Base-by-base conservation (phyloP, 176 grass and related monocot genomes). In the Oryza meyeriana region DNA sequence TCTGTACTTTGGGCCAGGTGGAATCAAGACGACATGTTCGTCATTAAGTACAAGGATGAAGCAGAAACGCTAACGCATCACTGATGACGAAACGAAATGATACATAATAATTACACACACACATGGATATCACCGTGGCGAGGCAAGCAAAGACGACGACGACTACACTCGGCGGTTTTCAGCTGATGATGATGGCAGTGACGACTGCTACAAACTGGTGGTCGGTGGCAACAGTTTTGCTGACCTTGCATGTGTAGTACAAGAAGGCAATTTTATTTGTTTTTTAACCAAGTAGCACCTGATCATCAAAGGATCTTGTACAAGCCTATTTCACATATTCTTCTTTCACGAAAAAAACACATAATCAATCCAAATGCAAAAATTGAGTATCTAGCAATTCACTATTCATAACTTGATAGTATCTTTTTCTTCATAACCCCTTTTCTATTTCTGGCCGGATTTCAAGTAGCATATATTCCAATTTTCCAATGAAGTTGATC, bases 131-230 rank as follows among this genome's bases (percentile, higher is more conserved):
- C 50, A 55, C 50, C 50, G 50, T 9, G 50, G 50, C 20, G n/a
- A n/a, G 20, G 20, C 50, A 20, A 55, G 45, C 66, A 11, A 9
- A 9, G 31, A 28, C 14, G 28, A 27, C 52, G 25, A 57, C 65
- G 65, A 69, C 41, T 45, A 45, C 42, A 14, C 12, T 17, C 22
- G 11, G 44, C 31, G 18, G n/a, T 57, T 80, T 69, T 80, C 64
- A 66, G 69, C 4, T n/a, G 64, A 69, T 69, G 47, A 58, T 40
- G 45, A 22, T 69, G 78, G 44, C n/a, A 38, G 31, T 69, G 78
- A 80, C 78, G 65, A 69, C 8, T 31, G n/a, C 64, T 36, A 55
- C 42, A 31, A 6, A 3, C 8, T 30, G 4, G 61, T 39, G 32
- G 12, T 29, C 67, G 32, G 48, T 16, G 45, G 65, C 45, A 57